Evolutionary conservation across 352 stramenopile species (phyloP).

Genomic region (Pelagophyceae sp.): DNA sequence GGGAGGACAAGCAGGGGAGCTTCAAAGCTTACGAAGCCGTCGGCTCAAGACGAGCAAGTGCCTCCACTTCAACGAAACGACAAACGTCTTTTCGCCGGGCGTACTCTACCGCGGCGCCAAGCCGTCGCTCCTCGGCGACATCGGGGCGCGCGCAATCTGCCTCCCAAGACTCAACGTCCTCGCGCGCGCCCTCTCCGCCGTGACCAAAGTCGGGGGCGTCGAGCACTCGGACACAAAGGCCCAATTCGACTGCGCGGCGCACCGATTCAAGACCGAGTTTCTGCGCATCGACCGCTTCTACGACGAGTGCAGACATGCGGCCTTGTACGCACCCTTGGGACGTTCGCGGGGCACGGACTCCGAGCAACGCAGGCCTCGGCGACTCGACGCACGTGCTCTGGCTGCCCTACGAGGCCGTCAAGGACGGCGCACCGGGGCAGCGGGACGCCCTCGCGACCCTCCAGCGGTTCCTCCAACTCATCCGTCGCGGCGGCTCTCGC

Average conservation of each 20-base stretch:
- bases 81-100: background rate
- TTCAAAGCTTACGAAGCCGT: background rate
- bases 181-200: background rate
- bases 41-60: background rate
- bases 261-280: background rate
- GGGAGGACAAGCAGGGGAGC: background rate
- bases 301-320: background rate
- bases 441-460: background rate
- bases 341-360: too few relatives aligned
- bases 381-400: background rate
- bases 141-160: background rate
- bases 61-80: background rate
- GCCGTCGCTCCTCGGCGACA: background rate
- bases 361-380: background rate
- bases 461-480: background rate
- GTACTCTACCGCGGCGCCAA: background rate
- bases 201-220: background rate
- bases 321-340: too few relatives aligned
- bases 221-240: background rate
- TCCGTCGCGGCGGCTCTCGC: too few relatives aligned
- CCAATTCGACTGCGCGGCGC: background rate
- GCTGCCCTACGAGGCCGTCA: background rate
- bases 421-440: background rate
- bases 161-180: background rate
- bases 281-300: background rate